These are phyloP conservation scores for Kurtzmaniella quercitrusa DNA, from an alignment of 1,139 yeast species.

Conservation along the genomic window DNA sequence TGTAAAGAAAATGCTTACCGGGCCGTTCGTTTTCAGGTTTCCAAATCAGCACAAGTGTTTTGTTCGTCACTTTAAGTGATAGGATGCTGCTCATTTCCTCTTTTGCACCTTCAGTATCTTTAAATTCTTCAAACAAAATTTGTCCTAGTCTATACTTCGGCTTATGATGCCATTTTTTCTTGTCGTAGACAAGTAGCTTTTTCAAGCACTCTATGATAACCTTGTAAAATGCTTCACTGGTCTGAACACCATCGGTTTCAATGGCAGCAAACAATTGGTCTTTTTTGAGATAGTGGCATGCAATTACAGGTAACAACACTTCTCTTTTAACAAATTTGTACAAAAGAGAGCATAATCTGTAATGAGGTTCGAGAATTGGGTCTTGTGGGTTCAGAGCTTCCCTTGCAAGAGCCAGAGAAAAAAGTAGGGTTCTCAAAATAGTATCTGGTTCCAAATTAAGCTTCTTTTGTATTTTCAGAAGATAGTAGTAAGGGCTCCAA, in stretches of 20 bases:
- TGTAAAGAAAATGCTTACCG: constrained; percentile 86
- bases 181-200: constrained; percentile 54
- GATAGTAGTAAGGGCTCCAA: constrained; percentile 61
- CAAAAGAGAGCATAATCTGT: constrained; percentile 52
- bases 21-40: constrained; percentile 89
- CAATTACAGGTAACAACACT: constrained; percentile 30
- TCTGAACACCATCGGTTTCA: constrained; percentile 14
- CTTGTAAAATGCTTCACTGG: constrained; percentile 24
- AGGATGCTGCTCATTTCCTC: constrained; percentile 62
- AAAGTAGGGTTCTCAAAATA: constrained; percentile 35
- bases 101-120: constrained; percentile 51
- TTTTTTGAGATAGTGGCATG: constrained; percentile 30
- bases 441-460: constrained; percentile 22
- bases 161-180: constrained; percentile 88
- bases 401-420: constrained; percentile 39
- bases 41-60: constrained; percentile 83
- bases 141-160: constrained; percentile 74
- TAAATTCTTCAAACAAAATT: constrained; percentile 52
- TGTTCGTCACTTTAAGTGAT: constrained; percentile 62
- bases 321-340: constrained; percentile 51
- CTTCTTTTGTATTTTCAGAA: constrained; percentile 60
- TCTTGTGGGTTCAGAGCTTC: constrained; percentile 45
- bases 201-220: constrained; percentile 24
- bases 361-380: constrained; percentile 69
- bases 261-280: constrained; percentile 10